phyloP scores from a whole-genome alignment of 2,329 filamentous ascomycete genomes.

The Apiospora koreana region DNA sequence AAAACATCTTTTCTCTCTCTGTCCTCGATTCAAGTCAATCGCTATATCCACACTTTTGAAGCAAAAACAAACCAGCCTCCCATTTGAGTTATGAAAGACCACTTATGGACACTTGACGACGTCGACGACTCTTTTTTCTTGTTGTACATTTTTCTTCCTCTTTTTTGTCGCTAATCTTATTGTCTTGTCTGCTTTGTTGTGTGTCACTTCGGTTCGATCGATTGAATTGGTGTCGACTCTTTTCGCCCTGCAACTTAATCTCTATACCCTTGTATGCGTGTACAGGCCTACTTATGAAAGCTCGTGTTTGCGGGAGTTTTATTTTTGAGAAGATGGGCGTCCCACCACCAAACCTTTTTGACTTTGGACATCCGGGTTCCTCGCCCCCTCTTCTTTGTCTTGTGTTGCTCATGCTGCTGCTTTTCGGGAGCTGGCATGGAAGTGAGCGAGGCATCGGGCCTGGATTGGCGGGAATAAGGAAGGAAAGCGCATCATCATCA shows the following conservation, averaged over 20 bases:
- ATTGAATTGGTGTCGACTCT: not conserved
- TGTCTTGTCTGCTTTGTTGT: not conserved
- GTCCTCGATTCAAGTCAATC: conserved; percentile 14
- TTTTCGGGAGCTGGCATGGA: not conserved
- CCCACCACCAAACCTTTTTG: not conserved
- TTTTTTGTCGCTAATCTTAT: not conserved
- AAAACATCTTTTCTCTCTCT: not conserved
- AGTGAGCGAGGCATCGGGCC: not conserved
- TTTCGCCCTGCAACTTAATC: conserved; percentile 3
- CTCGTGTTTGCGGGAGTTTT: not conserved
- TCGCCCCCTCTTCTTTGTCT: not conserved
- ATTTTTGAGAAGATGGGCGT: not conserved
- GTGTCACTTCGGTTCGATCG: not conserved
- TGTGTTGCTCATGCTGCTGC: not conserved
- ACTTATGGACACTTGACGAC: conserved; percentile 26
- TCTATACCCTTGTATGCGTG: conserved; percentile 8
- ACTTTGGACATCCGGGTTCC: not conserved
- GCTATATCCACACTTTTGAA: conserved; percentile 10
- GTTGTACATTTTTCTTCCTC: conserved; percentile 17
- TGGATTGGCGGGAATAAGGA: not conserved
- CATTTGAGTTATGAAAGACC: conserved; percentile 23
- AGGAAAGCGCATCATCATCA: not conserved
- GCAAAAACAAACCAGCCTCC: conserved; percentile 12
- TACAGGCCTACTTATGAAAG: not conserved
- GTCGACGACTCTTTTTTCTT: conserved; percentile 21